Evolutionary conservation across 306 rosid species (phyloP).

Genomic region (Rosa rugosa): DNA sequence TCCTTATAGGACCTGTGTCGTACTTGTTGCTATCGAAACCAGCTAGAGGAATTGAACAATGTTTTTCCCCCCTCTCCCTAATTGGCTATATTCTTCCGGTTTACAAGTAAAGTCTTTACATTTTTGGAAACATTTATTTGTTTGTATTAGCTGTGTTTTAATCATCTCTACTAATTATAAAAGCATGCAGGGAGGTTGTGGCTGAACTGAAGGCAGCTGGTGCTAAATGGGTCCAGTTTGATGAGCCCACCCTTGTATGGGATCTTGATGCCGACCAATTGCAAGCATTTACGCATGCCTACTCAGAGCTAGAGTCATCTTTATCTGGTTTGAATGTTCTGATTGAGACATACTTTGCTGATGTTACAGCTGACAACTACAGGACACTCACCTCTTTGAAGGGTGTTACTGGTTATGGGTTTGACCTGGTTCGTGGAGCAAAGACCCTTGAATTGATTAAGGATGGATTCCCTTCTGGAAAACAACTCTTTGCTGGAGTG

Average conservation of each 20-base stretch:
- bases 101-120: constrained; percentile 50
- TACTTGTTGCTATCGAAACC: constrained; percentile 82
- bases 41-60: constrained; percentile 67
- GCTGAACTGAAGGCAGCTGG: constrained; percentile 80
- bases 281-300: constrained; percentile 61
- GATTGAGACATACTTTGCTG: constrained; percentile 77
- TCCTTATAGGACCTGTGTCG: constrained; percentile 82
- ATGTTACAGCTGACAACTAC: constrained; percentile 69
- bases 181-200: constrained; percentile 63
- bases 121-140: constrained; percentile 7
- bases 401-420: constrained; percentile 72
- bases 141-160: neutral
- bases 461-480: constrained; percentile 69
- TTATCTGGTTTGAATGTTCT: constrained; percentile 70
- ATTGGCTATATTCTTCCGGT: constrained; percentile 64
- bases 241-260: constrained; percentile 75
- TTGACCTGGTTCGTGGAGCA: constrained; percentile 81
- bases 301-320: constrained; percentile 61
- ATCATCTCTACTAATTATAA: constrained; percentile 3
- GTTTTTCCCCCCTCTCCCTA: constrained; percentile 61
- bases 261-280: constrained; percentile 71
- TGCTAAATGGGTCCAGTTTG: constrained; percentile 84
- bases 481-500: constrained; percentile 78
- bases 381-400: constrained; percentile 68
- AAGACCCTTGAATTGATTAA: constrained; percentile 75